Conservation (phyloP, 2,329 filamentous ascomycete species). For the Capronia epimyces region DNA sequence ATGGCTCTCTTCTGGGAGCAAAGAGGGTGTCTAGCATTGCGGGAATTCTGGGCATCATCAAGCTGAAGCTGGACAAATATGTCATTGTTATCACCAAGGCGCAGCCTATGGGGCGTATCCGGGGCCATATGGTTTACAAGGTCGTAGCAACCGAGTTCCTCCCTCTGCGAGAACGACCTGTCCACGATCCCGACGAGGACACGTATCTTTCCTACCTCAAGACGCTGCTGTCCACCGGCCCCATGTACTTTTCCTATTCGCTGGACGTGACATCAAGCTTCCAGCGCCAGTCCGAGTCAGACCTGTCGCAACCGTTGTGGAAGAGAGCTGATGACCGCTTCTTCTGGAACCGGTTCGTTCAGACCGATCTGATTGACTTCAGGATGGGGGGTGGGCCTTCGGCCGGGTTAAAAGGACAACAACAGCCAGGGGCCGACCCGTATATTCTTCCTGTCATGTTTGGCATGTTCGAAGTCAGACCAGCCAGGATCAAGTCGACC, state of each 20-base stretch:
- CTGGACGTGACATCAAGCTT: conserved; percentile 95
- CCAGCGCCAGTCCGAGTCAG: conserved; percentile 79
- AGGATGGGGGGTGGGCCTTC: conserved; percentile 54
- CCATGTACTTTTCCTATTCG: conserved; percentile 98
- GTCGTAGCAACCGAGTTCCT: conserved; percentile 86
- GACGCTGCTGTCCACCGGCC: conserved; percentile 71
- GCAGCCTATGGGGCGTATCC: conserved; percentile 80
- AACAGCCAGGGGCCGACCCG: conserved; percentile 74
- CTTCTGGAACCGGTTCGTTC: conserved; percentile 96
- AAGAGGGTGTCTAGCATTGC: conserved; percentile 91
- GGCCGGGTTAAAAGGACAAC: conserved; percentile 42
- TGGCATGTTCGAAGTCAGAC: conserved; percentile 87
- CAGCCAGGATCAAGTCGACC: conserved; percentile 77
- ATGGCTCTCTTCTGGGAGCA: conserved; percentile 67
- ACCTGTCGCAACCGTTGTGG: conserved; percentile 73
- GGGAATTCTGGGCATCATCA: conserved; percentile 89
- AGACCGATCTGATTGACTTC: conserved; percentile 86
- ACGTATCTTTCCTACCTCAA: conserved; percentile 79
- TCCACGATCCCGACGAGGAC: conserved; percentile 92
- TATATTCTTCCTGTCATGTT: conserved; percentile 95
- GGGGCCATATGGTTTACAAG: conserved; percentile 95
- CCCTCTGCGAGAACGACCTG: conserved; percentile 78
- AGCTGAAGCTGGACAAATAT: conserved; percentile 92
- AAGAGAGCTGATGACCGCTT: conserved; percentile 91
- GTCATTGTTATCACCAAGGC: conserved; percentile 94